These are phyloP conservation scores for Puccinia hordei DNA, from an alignment of 1,284 basidiomycete genomes.

Conservation along the genomic window DNA sequence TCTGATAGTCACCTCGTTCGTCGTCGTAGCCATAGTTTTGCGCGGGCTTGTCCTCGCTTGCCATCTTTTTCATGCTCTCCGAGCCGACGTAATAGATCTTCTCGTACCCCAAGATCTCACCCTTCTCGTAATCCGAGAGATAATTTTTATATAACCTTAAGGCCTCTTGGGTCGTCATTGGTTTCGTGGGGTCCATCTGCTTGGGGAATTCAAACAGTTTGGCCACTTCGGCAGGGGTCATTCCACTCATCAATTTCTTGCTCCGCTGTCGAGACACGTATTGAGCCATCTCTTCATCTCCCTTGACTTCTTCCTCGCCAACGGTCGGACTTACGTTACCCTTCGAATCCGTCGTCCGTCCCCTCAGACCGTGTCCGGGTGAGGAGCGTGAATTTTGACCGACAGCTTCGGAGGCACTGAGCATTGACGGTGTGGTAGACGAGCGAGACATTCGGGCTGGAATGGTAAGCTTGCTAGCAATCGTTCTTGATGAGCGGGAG, in stretches of 20 bases:
- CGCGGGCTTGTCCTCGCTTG: constrained; percentile 70
- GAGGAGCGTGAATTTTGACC: constrained; percentile 52
- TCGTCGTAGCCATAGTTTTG: constrained; percentile 98
- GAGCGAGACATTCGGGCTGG: constrained; percentile 55
- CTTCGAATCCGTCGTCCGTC: constrained; percentile 37
- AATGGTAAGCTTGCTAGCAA: constrained; percentile 54
- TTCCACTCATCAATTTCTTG: constrained; percentile 80
- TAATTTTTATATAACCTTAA: constrained; percentile 60
- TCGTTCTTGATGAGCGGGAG: constrained; percentile 53
- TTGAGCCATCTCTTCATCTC: constrained; percentile 94
- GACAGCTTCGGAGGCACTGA: constrained; percentile 45
- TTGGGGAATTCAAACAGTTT: constrained; percentile 90
- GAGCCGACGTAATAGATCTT: constrained; percentile 82
- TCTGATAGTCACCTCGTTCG: constrained; percentile 93
- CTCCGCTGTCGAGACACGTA: constrained; percentile 88
- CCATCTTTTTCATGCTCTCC: constrained; percentile 76
- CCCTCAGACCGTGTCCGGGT: constrained; percentile 28
- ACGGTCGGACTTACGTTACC: constrained; percentile 45
- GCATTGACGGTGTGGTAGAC: constrained; percentile 51
- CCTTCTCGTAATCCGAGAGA: constrained; percentile 71
- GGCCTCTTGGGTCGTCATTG: constrained; percentile 68
- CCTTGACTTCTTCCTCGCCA: constrained; percentile 80
- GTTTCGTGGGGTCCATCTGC: constrained; percentile 71
- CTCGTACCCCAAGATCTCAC: constrained; percentile 86
- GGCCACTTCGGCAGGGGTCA: constrained; percentile 77